Evolutionary conservation across 805 yeast genomes (phyloP).

Genomic region (Lipomyces spencermartinsiae): DNA sequence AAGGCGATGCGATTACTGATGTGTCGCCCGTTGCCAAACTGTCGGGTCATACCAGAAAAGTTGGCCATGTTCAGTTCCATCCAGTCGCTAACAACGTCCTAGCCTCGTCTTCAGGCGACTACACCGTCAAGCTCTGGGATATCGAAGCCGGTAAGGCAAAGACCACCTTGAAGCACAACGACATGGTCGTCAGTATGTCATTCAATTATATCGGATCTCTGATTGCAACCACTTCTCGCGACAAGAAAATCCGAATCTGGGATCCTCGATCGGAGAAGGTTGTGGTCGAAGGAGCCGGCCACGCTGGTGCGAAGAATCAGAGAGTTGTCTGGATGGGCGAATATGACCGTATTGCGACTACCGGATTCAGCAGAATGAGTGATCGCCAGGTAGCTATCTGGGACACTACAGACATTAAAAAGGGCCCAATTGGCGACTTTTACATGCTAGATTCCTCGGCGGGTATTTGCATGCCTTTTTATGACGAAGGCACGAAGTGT

Average conservation of each 20-base stretch:
- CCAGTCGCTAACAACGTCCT: slow-evolving; percentile 87
- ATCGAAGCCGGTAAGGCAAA: slow-evolving; percentile 73
- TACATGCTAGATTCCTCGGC: slow-evolving; percentile 86
- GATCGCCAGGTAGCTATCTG: slow-evolving; percentile 96
- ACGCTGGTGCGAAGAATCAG: slow-evolving; percentile 88
- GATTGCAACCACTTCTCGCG: slow-evolving; percentile 89
- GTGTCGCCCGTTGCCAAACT: slow-evolving; percentile 72
- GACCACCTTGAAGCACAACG: slow-evolving; percentile 81
- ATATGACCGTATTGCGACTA: slow-evolving; percentile 81
- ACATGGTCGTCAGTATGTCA: slow-evolving; percentile 89
- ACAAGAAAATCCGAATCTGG: slow-evolving; percentile 90
- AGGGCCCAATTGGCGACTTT: slow-evolving; percentile 91
- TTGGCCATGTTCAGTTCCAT: slow-evolving; percentile 88
- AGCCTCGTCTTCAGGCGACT: slow-evolving; percentile 90
- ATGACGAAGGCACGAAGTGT: slow-evolving; percentile 78
- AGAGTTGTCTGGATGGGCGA: slow-evolving; percentile 92
- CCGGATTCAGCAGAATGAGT: slow-evolving; percentile 90
- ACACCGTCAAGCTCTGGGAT: slow-evolving; percentile 91
- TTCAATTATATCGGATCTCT: slow-evolving; percentile 89
- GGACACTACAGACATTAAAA: slow-evolving; percentile 75
- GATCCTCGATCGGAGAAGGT: slow-evolving; percentile 78
- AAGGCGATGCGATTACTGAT: slow-evolving; percentile 64
- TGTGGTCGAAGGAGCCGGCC: slow-evolving; percentile 85
- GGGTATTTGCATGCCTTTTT: slow-evolving; percentile 92
- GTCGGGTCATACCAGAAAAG: slow-evolving; percentile 84